Conservation (phyloP, 192 early-diverging fungal species). For the Pilaira anomala region DNA sequence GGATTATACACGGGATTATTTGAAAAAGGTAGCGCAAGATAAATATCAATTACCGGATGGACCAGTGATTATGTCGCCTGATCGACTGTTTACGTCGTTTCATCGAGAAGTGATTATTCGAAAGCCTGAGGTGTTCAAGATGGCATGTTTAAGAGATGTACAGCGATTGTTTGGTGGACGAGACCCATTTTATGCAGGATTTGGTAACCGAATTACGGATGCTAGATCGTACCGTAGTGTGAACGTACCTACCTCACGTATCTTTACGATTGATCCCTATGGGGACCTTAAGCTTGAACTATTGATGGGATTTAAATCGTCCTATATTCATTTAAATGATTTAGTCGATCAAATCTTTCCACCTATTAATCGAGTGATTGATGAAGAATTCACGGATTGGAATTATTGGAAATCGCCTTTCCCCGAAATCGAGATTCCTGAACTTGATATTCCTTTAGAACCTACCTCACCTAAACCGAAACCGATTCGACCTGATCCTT, state of each 20-base stretch:
- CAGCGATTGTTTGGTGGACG: constrained; percentile 78
- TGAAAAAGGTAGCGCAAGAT: constrained; percentile 86
- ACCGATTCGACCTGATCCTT: constrained; percentile 29
- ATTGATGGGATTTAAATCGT: constrained; percentile 79
- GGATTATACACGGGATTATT: constrained; percentile 87
- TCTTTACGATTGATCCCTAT: constrained; percentile 93
- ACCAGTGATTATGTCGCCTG: constrained; percentile 94
- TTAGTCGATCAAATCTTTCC: constrained; percentile 97
- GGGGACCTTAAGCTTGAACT: constrained; percentile 93
- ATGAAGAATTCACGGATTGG: constrained; percentile 80
- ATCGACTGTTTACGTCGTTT: constrained; percentile 88
- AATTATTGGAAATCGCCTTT: constrained; percentile 73
- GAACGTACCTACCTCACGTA: constrained; percentile 87
- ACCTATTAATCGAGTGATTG: constrained; percentile 54
- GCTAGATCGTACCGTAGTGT: constrained; percentile 94
- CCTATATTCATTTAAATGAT: constrained; percentile 87
- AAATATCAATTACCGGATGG: constrained; percentile 89
- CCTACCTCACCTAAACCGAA: constrained; percentile 31
- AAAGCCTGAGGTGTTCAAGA: constrained; percentile 97
- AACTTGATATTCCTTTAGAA: constrained; percentile 18
- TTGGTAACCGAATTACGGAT: constrained; percentile 91
- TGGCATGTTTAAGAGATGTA: constrained; percentile 91
- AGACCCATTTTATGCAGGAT: constrained; percentile 94
- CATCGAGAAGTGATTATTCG: constrained; percentile 94
- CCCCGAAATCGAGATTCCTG: constrained; percentile 51